Base-by-base conservation (phyloP, 176 grass and related monocot genomes). In the Aegilops bicornis region DNA sequence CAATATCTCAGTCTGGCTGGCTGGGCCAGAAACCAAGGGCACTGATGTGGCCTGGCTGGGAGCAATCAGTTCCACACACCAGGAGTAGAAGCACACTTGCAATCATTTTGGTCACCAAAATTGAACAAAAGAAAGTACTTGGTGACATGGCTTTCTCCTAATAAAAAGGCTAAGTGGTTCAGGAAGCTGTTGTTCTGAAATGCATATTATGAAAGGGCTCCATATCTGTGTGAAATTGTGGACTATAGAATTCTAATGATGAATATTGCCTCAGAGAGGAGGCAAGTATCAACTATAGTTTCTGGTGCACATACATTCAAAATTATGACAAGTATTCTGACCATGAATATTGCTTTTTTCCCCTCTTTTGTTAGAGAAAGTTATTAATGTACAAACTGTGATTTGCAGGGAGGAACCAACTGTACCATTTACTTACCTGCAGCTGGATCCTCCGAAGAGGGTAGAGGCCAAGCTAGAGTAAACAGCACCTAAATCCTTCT, bases 401-500 rank as follows among this genome's bases (percentile, higher is more conserved):
- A 43, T 89, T 93, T 91, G 60, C 94, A 99, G 97, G 87, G 97
- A 94, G 88, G 97, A 99, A n/a, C 94, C 90, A 58, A 94, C 89
- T 0, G 89, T 96, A 82, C 97, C 90, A 8, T 99, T 85, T 72
- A 86, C 81, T 37, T 94, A 94, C 86, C 81, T 99, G 52, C 85
- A 94, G 80, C 81, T 99, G 87, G 92, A 99, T 91, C 92, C 92
- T 82, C 94, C 92, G 5, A 94, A 85, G 75, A 92, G 92, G 33
- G 80, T 86, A 29, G 97, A 99, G 73, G 80, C 87, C 79, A 92
- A 94, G 71, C 67, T 90, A 63, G 93, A 98, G 24, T 92, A 93
- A 87, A 88, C 71, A 71, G 10, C 68, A 33, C 56, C 58, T 65
- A n/a, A 61, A 78, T 40, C 81, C 42, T 42, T 31, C 74, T 72